Conservation (phyloP, 139 green algal genomes). For the Coelastrella sp. region DNA sequence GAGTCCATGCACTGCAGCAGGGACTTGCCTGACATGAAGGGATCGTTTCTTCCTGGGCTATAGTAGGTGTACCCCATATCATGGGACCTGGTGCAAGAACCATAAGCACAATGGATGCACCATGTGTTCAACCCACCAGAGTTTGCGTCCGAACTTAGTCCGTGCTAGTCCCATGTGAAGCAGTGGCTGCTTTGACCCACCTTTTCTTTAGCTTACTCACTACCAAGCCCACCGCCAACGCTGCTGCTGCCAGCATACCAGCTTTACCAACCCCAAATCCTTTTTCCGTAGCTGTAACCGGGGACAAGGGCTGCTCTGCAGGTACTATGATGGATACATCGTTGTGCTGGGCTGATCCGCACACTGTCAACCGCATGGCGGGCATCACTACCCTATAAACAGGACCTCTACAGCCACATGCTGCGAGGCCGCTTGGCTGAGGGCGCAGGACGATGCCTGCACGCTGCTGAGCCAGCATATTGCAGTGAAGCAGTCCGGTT, state of each 20-base stretch:
- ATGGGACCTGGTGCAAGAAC: background rate
- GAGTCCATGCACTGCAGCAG: background rate
- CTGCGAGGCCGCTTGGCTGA: background rate
- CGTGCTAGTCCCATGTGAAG: background rate
- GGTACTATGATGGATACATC: conserved; percentile 24
- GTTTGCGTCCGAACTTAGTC: background rate
- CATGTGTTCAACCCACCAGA: background rate
- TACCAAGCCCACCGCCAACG: background rate
- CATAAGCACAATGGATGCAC: no score
- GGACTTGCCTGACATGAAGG: conserved; percentile 28
- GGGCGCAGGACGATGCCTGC: background rate
- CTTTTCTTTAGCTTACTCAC: background rate
- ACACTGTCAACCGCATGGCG: background rate
- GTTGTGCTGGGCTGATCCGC: background rate
- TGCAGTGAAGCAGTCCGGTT: background rate
- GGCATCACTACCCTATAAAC: background rate
- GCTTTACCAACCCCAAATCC: conserved; percentile 4
- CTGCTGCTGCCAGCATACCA: background rate
- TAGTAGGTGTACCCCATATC: conserved; percentile 18
- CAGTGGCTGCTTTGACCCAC: conserved; percentile 1
- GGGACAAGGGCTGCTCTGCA: conserved; percentile 1
- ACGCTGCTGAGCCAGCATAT: background rate
- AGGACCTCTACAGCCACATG: background rate
- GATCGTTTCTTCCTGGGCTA: conserved; percentile 6
- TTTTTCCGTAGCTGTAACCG: background rate